phyloP scores from a whole-genome alignment of 345 rosid species.

The Reutealis trisperma region DNA sequence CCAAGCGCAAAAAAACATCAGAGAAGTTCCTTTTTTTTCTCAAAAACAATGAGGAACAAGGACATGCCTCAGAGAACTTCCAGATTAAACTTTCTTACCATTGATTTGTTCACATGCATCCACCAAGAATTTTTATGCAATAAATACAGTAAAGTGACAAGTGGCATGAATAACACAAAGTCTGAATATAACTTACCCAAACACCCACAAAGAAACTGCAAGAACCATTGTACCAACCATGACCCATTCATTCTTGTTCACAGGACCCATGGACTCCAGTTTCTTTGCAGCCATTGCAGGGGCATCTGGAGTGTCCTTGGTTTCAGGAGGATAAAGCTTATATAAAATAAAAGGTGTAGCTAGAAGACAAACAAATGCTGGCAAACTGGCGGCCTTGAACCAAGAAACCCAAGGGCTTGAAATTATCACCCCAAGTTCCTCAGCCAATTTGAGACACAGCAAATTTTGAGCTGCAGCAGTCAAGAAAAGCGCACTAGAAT shows the following conservation, averaged over 20 bases:
- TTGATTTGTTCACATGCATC: not conserved
- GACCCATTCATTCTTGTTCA: conserved; percentile 79
- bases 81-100: not conserved
- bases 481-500: conserved; percentile 94
- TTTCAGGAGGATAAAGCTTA: conserved; percentile 93
- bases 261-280: conserved; percentile 80
- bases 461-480: conserved; percentile 98
- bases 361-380: conserved; percentile 69
- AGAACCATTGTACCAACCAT: conserved; percentile 95
- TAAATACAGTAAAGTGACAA: not conserved
- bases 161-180: not conserved
- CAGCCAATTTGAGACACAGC: conserved; percentile 88
- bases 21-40: not conserved
- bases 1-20: not conserved
- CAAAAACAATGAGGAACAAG: not conserved
- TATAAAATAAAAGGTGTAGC: conserved; percentile 78
- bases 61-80: not conserved
- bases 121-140: not conserved
- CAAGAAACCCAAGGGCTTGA: conserved; percentile 90
- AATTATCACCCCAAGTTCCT: conserved; percentile 84
- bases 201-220: conserved; percentile 91
- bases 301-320: conserved; percentile 91
- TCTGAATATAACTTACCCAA: conserved; percentile 54
- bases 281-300: conserved; percentile 86
- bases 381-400: conserved; percentile 94